These are phyloP conservation scores for Cylindrotheca closterium DNA, from an alignment of 108 stramenopile genomes.

Conservation along the genomic window DNA sequence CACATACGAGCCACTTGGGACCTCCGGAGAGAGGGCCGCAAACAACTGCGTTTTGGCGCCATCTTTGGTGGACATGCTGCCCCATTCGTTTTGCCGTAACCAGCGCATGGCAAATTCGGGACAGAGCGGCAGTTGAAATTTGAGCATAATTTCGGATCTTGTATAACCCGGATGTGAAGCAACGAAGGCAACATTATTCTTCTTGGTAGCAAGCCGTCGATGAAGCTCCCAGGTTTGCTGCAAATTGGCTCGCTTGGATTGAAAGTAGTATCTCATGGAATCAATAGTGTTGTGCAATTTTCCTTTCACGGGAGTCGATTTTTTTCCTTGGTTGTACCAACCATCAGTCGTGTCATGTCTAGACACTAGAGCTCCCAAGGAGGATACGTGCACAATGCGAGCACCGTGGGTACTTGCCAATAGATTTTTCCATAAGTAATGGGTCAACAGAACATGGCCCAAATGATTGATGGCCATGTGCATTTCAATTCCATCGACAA, in stretches of 20 bases:
- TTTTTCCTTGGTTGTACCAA: not conserved
- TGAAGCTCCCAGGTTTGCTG: constrained; percentile 9
- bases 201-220: not conserved
- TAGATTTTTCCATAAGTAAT: constrained; percentile 10
- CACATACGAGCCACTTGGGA: constrained; percentile 14
- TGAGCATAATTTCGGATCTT: not conserved
- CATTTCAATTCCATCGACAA: constrained; percentile 5
- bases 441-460: constrained; percentile 22
- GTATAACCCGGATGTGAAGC: constrained; percentile 24
- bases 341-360: not conserved
- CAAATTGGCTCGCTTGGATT: constrained; percentile 23
- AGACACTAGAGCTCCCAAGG: constrained; percentile 6
- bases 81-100: not conserved
- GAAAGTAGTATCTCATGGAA: constrained; percentile 2
- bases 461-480: constrained; percentile 23
- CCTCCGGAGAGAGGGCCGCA: constrained; percentile 6
- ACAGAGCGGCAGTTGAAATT: not conserved
- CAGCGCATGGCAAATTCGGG: not conserved
- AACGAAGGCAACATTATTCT: not conserved
- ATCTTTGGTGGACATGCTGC: constrained; percentile 9
- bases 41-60: constrained; percentile 13
- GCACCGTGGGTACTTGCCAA: not conserved
- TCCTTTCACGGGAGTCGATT: not conserved
- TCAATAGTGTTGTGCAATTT: not conserved
- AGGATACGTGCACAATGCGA: constrained; percentile 20